Percentiles rank a stretch among this genome's conserved stretches.
Evolutionary conservation across 257 asterid species (phyloP).

Genomic region (Paulownia fortunei): DNA sequence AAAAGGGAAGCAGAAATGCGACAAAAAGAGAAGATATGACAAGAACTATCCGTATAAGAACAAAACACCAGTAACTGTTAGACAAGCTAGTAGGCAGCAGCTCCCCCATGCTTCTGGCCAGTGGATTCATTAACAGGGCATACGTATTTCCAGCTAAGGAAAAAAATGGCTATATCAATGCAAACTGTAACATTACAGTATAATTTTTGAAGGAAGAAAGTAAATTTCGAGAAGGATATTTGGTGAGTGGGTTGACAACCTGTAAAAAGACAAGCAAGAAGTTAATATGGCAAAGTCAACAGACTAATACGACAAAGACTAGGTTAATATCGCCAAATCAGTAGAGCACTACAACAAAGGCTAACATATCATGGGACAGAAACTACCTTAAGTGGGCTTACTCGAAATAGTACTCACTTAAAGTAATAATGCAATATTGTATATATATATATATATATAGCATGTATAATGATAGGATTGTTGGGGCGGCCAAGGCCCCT

Average conservation of each 20-base stretch:
- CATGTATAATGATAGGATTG: no score
- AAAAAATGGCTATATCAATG: neutral
- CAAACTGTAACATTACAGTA: neutral
- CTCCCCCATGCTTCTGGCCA: conserved; percentile 86
- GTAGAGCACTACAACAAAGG: neutral
- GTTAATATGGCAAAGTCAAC: neutral
- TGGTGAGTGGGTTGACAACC: conserved; percentile 84
- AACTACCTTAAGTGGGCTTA: no score
- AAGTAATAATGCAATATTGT: no score
- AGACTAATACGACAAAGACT: neutral
- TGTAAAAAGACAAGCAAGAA: conserved; percentile 41
- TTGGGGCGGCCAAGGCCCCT: no score
- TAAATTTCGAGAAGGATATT: conserved; percentile 65
- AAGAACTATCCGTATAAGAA: conserved; percentile 65
- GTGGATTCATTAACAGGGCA: conserved; percentile 83
- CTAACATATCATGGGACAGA: no score
- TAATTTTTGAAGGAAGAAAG: neutral
- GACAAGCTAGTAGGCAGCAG: conserved; percentile 60
- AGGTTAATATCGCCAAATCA: no score
- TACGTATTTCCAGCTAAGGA: conserved; percentile 65
- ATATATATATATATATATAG: no score
- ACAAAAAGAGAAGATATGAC: conserved; percentile 69
- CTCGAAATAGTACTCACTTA: no score
- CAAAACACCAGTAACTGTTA: conserved; percentile 57
- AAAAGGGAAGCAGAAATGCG: conserved; percentile 81